phyloP scores from a whole-genome alignment of 1,284 basidiomycete species.

The Ceratobasidium sp. region DNA sequence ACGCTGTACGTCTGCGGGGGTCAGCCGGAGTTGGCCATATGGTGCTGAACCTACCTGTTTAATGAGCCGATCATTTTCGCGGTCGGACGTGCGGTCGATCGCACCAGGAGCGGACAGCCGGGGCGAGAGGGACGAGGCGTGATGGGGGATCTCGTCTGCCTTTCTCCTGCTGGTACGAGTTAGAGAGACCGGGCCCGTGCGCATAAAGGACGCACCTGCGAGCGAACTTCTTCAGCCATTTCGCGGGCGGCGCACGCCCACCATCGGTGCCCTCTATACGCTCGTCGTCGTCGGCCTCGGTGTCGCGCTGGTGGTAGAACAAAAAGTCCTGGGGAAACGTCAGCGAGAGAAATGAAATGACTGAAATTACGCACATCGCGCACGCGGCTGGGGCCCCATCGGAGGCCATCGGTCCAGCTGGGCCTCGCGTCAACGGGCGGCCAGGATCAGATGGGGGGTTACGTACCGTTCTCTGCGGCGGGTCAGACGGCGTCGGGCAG shows the following conservation, averaged over 20 bases:
- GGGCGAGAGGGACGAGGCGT: constrained; percentile 11
- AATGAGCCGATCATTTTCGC: constrained; percentile 44
- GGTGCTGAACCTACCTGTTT: too few species aligned
- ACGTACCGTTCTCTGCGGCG: constrained; percentile 34
- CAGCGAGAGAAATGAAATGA: not conserved
- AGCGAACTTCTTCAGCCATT: constrained; percentile 42
- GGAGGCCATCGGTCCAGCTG: constrained; percentile 41
- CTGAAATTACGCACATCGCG: constrained; percentile 35
- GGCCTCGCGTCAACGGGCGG: constrained; percentile 48
- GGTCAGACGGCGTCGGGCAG: not conserved
- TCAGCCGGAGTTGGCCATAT: too few species aligned
- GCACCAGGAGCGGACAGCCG: constrained; percentile 27
- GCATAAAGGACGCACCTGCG: constrained; percentile 41
- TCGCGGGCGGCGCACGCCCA: constrained; percentile 34
- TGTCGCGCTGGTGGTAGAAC: constrained; percentile 57
- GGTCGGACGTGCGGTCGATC: constrained; percentile 34
- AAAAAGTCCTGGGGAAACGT: constrained; percentile 55
- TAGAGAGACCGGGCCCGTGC: constrained; percentile 7
- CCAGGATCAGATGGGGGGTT: constrained; percentile 50
- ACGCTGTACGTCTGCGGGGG: constrained; percentile 43
- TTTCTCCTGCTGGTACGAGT: constrained; percentile 37
- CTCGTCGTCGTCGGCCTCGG: constrained; percentile 42
- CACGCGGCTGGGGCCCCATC: constrained; percentile 45
- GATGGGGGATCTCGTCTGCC: constrained; percentile 29
- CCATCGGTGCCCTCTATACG: constrained; percentile 34